Evolutionary conservation across 2,329 filamentous ascomycete genomes (phyloP).

Genomic region (Fusarium sp.): DNA sequence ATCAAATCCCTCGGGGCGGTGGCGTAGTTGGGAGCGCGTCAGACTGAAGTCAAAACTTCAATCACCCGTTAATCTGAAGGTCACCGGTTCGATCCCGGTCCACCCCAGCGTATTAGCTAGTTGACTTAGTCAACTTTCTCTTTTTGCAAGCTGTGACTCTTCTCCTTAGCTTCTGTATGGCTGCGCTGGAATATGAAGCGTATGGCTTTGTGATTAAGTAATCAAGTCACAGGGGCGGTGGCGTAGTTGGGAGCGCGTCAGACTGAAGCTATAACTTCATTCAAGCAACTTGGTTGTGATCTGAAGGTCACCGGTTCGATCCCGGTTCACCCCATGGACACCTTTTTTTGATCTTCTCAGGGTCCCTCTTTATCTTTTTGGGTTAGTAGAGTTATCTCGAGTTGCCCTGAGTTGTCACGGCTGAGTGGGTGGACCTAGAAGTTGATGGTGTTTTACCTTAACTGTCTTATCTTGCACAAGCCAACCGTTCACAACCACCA

Average conservation of each 20-base stretch:
- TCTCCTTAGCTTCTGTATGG: not conserved
- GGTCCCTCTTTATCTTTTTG: not conserved
- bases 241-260: slow-evolving; percentile 3
- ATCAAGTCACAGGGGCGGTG: not conserved
- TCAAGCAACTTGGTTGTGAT: not conserved
- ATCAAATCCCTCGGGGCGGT: not conserved
- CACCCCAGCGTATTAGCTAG: not conserved
- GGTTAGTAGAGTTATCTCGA: not conserved
- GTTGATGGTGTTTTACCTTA: not conserved
- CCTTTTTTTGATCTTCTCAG: not conserved
- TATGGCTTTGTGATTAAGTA: not conserved
- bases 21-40: slow-evolving; percentile 5
- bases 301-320: slow-evolving; percentile 8
- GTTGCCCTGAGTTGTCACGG: not conserved
- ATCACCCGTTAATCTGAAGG: not conserved
- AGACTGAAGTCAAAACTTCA: not conserved
- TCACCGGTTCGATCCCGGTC: slow-evolving; percentile 3
- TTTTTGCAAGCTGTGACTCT: not conserved
- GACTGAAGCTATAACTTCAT: not conserved
- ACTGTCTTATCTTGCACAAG: not conserved
- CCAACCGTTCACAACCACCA: not conserved
- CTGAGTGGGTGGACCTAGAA: not conserved
- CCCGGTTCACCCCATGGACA: not conserved
- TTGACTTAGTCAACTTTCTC: not conserved
- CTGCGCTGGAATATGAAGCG: not conserved